phyloP scores from a whole-genome alignment of 1,139 yeast species.

The Nakaseomyces glabratus region DNA sequence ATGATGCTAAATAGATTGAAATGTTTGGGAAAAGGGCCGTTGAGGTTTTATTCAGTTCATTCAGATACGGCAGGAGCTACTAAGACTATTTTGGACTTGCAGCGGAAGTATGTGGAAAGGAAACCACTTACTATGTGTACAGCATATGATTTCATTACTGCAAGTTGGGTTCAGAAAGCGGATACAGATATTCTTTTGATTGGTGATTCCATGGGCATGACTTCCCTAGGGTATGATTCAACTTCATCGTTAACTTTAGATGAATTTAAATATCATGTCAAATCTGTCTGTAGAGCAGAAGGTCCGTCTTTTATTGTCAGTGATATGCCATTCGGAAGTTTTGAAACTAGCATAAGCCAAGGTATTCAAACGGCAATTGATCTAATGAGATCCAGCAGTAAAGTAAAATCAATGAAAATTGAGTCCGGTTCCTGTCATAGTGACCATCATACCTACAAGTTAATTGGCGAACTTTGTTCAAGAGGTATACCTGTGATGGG shows the following conservation, averaged over 20 bases:
- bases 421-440: conserved; percentile 71
- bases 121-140: conserved; percentile 58
- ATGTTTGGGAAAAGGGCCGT: too few relatives aligned
- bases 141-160: conserved; percentile 81
- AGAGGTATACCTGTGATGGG: conserved; percentile 88
- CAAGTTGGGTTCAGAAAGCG: conserved; percentile 59
- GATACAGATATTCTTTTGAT: conserved; percentile 64
- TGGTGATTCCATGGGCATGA: conserved; percentile 94
- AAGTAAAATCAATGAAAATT: conserved; percentile 71
- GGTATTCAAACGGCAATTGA: conserved; percentile 59
- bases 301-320: conserved; percentile 59
- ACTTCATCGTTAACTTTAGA: conserved; percentile 69
- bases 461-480: conserved; percentile 21
- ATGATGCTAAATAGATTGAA: too few relatives aligned
- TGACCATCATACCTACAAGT: conserved; percentile 21
- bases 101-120: conserved; percentile 15
- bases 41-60: too few relatives aligned
- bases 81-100: conserved; percentile 21
- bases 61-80: background rate
- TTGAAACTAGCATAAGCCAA: conserved; percentile 54
- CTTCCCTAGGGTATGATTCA: conserved; percentile 70
- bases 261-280: conserved; percentile 62
- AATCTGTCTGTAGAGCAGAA: conserved; percentile 69
- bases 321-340: conserved; percentile 85
- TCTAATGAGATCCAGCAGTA: conserved; percentile 52